Evolutionary conservation across 768 basidiomycete species (phyloP), one percentile per base, ranked within the genome.

Genomic region (Phaffia australis): DNA sequence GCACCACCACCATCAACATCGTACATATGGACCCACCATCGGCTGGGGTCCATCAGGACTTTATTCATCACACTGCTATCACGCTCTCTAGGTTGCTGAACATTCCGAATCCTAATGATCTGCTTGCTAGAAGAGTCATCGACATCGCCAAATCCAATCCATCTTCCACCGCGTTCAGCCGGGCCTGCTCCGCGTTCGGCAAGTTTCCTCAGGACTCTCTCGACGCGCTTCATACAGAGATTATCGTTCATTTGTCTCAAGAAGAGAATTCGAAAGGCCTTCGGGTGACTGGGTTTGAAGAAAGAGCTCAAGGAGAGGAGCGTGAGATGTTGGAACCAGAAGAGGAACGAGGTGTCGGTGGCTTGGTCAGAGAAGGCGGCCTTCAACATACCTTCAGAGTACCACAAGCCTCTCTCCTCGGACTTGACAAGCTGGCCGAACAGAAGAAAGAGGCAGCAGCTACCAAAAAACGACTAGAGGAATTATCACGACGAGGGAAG

Each of bases 371-470:
- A 61, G 78, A 77, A n/a, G 87, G 86, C 61, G 80, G 77, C 69
- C 87, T 84, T 89, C 81, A 80, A 76, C 89, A 94, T 72, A 84
- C 89, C 89, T 1, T 83, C 83, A 6, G 85, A 81, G 84, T 85
- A 15, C 87, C 88, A 0, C 81, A 88, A 56, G 77, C 82, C 0
- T 95, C 93, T 6, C 72, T 89, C 3, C 83, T 97, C 0, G 93
- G 94, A 3, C 80, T 98, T 7, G 93, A 99, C 74, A 82, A 82
- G 29, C 81, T 98, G 2, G 95, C 95, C 0, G 83, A 82, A 57
- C 90, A 95, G 74, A 99, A 97, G 77, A 80, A 90, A 63, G 75
- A 73, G 23, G 76, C 75, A 46, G 83, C 82, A 1, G 84, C 83
- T 16, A 81, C 80, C 1, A 72, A 21, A 76, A 79, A 56, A 79